Evolutionary conservation across 2,329 filamentous ascomycete genomes (phyloP), one percentile per base, ranked within the genome.

Genomic region (Septoria petroselini): DNA sequence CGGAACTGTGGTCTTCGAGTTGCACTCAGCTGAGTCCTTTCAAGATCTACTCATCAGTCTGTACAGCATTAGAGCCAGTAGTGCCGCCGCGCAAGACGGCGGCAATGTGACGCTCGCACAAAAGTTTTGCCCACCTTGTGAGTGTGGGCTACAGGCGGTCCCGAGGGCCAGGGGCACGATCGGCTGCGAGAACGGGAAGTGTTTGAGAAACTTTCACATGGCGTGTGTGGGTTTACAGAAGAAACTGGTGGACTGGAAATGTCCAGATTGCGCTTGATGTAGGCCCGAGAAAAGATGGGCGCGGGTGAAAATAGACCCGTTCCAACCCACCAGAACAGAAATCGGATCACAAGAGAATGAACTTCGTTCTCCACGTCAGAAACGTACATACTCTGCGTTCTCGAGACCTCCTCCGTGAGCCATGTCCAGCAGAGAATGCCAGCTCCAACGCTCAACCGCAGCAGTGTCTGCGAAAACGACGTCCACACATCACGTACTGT

Each of bases 141-240:
- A 53, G 15, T 60, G 58, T 43, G 55, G 55, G n/a, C n/a, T n/a
- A 5, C 27, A 48, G 27, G 34, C 21, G 6, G 47, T 48, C 12
- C 41, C 34, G 3, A 41, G 46, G 3, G 4, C n/a, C 14, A 48
- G 50, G 19, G 47, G 50, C 5, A 49, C 53, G 8, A 53, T 60
- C 21, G 53, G 39, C 11, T 60, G 58, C 48, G 46, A 21, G 2
- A 58, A 58, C 37, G 8, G 33, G 11, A 44, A 23, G 17, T 60
- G 58, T 42, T 15, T 15, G 30, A 38, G 41, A 7, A 27, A 44
- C 11, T 58, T 55, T 30, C 58, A 60, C 23, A 52, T 60, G 55
- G 38, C 34, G 8, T 60, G 58, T 31, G 15, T 58, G 14, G 42
- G 43, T 7, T 34, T 60, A 30, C 29, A 44, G 18, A 54, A 33